Base-by-base conservation (phyloP, 192 early-diverging fungal genomes). In the Rhizophlyctis rosea region DNA sequence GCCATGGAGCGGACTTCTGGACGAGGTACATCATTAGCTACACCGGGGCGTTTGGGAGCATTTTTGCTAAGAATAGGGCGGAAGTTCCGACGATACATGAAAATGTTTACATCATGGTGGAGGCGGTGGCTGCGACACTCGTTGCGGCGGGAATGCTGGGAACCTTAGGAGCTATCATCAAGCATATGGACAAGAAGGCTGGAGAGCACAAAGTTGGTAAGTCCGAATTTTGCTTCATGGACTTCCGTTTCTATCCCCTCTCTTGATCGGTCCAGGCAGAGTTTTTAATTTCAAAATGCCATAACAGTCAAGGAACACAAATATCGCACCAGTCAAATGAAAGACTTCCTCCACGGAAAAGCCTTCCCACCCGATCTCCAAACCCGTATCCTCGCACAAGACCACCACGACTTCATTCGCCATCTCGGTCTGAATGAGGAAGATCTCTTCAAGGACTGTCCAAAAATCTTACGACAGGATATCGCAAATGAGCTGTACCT, bases 401-500 rank as follows among this genome's bases (percentile, higher is more conserved):
- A 68, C 29, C 31, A 68, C 28, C 52, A 63, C 23, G 16, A 13
- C 23, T 62, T 34, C 27, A 27, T 53, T 21, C 64, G 62, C 33
- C 29, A 21, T 30, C 63, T 65, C 21, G 67, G 67, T 11, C 55
- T 67, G 63, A 50, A 67, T 52, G 67, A 68, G 32, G 48, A n/a
- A 35, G 21, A 63, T 18, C 50, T 68, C 34, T 68, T 68, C 47
- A 18, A 4, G n/a, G 47, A 54, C n/a, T 29, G 65, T 25, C 67
- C 67, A 39, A 50, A 34, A 31, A 34, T 25, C 32, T 16, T 68
- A 5, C 27, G 25, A n/a, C 59, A 63, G 30, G 63, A 68, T 9
- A 35, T 68, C 28, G 48, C 28, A 21, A 54, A 61, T 33, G 51
- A 68, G 14, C 33, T 68, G 51, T 68, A 68, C 47, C 50, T 65